Evolutionary conservation across 2,329 filamentous ascomycete species (phyloP).

Genomic region (Falciphora oryzae): DNA sequence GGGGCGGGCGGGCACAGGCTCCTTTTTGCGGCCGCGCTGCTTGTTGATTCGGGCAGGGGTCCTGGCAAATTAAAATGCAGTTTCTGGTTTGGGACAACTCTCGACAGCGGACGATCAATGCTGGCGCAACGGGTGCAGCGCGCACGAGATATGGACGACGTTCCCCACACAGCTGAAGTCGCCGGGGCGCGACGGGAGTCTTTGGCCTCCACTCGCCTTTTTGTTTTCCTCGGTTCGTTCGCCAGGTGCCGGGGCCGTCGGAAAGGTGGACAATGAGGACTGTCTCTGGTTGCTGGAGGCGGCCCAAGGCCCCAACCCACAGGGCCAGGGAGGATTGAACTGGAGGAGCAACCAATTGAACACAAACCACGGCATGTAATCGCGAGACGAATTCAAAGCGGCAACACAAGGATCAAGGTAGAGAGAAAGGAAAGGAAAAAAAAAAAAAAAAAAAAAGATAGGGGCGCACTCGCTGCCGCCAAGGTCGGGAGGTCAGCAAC

Average conservation of each 20-base stretch:
- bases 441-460: conserved; percentile 3
- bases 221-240: background rate
- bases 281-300: no score
- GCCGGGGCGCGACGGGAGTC: background rate
- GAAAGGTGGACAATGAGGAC: conserved; percentile 1
- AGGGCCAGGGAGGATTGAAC: background rate
- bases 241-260: background rate
- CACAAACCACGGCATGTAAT: background rate
- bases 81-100: conserved; percentile 6
- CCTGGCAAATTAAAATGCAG: conserved; percentile 6
- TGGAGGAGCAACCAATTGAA: background rate
- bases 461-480: background rate
- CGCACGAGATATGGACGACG: background rate
- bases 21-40: background rate
- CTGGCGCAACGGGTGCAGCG: background rate
- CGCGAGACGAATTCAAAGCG: background rate
- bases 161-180: background rate
- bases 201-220: background rate
- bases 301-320: background rate
- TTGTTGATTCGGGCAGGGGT: background rate
- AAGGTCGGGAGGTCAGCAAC: background rate
- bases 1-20: no score
- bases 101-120: conserved; percentile 6
- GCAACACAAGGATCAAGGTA: background rate
- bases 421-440: background rate